Conservation (phyloP, 768 basidiomycete genomes). For the Leccinum arenicola region DNA sequence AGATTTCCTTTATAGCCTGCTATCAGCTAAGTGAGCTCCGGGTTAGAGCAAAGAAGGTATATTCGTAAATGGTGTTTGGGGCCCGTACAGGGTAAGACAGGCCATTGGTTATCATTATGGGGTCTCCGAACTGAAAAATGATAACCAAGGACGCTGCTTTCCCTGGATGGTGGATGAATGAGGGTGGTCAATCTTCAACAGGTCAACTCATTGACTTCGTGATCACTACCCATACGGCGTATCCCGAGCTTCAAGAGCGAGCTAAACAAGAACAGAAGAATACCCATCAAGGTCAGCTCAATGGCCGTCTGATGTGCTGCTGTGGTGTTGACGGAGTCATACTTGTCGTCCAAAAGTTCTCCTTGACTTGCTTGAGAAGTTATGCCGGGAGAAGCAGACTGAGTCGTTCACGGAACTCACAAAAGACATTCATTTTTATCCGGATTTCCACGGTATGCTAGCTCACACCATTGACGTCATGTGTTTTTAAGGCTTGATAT, state of each 20-base stretch:
- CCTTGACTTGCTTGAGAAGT: conserved; percentile 65
- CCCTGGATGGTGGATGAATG: conserved; percentile 99
- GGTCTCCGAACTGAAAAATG: conserved; percentile 1
- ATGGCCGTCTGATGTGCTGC: background rate
- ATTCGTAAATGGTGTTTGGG: conserved; percentile 93
- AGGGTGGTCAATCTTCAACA: conserved; percentile 97
- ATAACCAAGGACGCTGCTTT: conserved; percentile 73
- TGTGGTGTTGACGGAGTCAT: background rate
- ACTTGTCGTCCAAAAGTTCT: conserved; percentile 47
- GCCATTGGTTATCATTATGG: background rate
- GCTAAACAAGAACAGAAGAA: conserved; percentile 58
- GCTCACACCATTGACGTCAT: background rate
- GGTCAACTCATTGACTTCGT: conserved; percentile 95
- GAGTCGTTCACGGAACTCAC: conserved; percentile 79
- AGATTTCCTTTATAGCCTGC: background rate
- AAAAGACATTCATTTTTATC: conserved; percentile 91
- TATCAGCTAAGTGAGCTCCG: background rate
- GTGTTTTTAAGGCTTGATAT: background rate
- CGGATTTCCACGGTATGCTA: conserved; percentile 81
- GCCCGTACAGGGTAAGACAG: conserved; percentile 67
- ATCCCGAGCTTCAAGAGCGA: conserved; percentile 60
- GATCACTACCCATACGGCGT: conserved; percentile 88
- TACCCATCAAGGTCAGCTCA: conserved; percentile 50
- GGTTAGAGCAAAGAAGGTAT: conserved; percentile 74
- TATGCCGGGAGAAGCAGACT: conserved; percentile 52